Base-by-base conservation (phyloP, 805 yeast species). In the Ogataea corticis region DNA sequence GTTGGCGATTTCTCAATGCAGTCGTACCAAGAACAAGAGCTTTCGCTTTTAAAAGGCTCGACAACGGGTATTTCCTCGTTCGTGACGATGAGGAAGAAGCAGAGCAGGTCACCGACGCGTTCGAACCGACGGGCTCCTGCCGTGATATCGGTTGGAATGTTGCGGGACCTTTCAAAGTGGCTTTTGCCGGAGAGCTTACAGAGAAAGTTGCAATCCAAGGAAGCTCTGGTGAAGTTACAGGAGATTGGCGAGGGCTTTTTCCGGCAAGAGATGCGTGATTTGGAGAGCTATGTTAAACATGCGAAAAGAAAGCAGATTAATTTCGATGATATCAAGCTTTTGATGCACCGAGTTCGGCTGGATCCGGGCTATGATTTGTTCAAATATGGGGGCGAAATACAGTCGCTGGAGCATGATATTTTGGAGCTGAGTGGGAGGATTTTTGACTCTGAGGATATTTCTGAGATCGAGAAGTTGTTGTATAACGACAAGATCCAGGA, bases 221-320 rank as follows among this genome's bases (percentile, higher is more conserved):
- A 62, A 6, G 40, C 63, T 0, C 45, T 64, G 18, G 33, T 44
- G n/a, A 45, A 54, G n/a, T 45, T 72, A 16, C 68, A 67, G 23
- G 52, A 52, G 11, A 60, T 66, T 34, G 66, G 72, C 2, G 57
- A 59, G 17, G 66, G 62, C 33, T 73, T 73, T 38, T 55, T 72
- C 33, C 48, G 53, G 18, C 67, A 66, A 17, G 65, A 71, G 44
- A 45, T 67, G 50, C 46, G 41, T 0, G 74, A 71, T 46, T 54
- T 72, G 38, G 50, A 58, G 16, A 61, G 66, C 3, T 67, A 64
- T 49, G 69, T 71, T 2, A 52, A 46, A 13, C 72, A 68, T 48
- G 58, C 56, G 4, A 55, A 60, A 15, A 51, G 67, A 11, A 54
- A 61, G 18, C 52, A 51, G 6, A 61, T 70, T 12, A 58, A 55